These are phyloP conservation scores for Scedosporium boydii DNA, from an alignment of 2,329 filamentous ascomycete species.

Conservation along the genomic window DNA sequence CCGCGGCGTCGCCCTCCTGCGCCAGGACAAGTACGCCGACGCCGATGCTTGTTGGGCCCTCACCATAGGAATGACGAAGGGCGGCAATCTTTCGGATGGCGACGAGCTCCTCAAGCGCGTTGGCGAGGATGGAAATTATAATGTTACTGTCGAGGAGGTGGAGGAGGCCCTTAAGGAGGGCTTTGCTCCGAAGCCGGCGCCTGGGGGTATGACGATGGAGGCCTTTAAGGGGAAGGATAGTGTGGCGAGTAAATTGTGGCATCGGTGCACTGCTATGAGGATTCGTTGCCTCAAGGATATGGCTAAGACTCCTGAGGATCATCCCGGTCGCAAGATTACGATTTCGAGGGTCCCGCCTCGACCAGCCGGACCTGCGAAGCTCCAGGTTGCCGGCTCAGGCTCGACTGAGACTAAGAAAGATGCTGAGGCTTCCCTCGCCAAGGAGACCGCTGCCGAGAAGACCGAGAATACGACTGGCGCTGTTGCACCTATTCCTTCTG, in stretches of 20 bases:
- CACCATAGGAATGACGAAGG: slow-evolving; percentile 33
- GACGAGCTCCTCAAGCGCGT: slow-evolving; percentile 14
- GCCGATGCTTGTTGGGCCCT: slow-evolving; percentile 61
- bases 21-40: slow-evolving; percentile 63
- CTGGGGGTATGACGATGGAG: slow-evolving; percentile 8
- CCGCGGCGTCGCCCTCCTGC: slow-evolving; percentile 64
- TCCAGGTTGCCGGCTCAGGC: background rate
- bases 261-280: slow-evolving; percentile 14
- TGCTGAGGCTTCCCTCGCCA: background rate
- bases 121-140: slow-evolving; percentile 39
- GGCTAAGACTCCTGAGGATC: slow-evolving; percentile 31
- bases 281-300: slow-evolving; percentile 36
- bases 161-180: slow-evolving; percentile 21
- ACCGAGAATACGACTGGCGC: background rate
- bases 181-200: slow-evolving; percentile 10
- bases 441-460: background rate
- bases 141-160: slow-evolving; percentile 22
- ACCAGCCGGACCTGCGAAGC: background rate
- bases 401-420: slow-evolving; percentile 3
- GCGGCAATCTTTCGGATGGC: slow-evolving; percentile 12
- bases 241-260: slow-evolving; percentile 2
- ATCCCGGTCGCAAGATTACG: slow-evolving; percentile 36
- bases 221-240: slow-evolving; percentile 16
- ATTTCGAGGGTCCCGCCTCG: slow-evolving; percentile 15
- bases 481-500: slow-evolving; percentile 9